Percentiles rank a stretch among this genome's conserved stretches.
Evolutionary conservation across 352 stramenopile species (phyloP).

Genomic region (Phytophthora syringae): DNA sequence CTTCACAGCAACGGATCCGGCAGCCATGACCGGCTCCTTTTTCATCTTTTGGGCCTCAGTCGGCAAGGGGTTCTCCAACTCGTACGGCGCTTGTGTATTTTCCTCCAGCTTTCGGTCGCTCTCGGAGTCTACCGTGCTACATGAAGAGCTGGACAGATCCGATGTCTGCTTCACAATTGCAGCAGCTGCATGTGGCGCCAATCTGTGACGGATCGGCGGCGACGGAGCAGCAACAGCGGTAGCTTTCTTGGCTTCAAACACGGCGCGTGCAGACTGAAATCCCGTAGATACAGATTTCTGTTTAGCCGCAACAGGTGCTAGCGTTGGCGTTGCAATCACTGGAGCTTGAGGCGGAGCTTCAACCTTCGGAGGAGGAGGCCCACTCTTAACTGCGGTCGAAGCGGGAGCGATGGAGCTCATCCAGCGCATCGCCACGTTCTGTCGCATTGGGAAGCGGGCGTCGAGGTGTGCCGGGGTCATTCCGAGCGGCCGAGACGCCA

Average conservation of each 20-base stretch:
- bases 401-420: slow-evolving; percentile 14
- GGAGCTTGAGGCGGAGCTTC: slow-evolving; percentile 3
- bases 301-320: background rate
- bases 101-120: slow-evolving; percentile 24
- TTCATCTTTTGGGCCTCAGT: slow-evolving; percentile 17
- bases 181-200: slow-evolving; percentile 1
- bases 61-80: background rate
- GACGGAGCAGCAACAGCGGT: background rate
- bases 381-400: slow-evolving; percentile 9
- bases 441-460: slow-evolving; percentile 26
- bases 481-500: slow-evolving; percentile 47
- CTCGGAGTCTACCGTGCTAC: slow-evolving; percentile 32
- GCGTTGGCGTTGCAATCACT: background rate
- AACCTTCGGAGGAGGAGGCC: slow-evolving; percentile 6
- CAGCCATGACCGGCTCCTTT: background rate
- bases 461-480: slow-evolving; percentile 30
- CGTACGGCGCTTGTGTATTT: background rate
- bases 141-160: slow-evolving; percentile 30
- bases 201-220: slow-evolving; percentile 12
- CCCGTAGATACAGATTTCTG: slow-evolving; percentile 7
- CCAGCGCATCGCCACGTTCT: slow-evolving; percentile 34
- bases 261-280: slow-evolving; percentile 34
- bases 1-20: background rate
- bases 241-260: slow-evolving; percentile 38
- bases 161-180: slow-evolving; percentile 18